A percentile compares a stretch with the other conserved stretches of the same genome.
These are phyloP conservation scores for Wickerhamiella australiensis DNA, from an alignment of 805 yeast genomes.

Conservation along the genomic window DNA sequence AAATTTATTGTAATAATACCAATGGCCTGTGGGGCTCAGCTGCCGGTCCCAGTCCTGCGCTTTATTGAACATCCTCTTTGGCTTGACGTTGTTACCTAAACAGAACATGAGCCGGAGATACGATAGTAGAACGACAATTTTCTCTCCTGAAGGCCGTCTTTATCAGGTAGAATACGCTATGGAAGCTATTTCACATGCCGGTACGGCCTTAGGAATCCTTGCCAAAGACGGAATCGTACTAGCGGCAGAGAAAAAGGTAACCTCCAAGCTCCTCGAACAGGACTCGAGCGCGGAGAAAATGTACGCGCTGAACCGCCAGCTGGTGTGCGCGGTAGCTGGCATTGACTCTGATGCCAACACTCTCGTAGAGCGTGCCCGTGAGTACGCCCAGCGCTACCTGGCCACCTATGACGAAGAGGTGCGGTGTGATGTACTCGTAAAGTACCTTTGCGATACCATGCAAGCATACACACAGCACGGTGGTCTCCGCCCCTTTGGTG, in stretches of 20 bases:
- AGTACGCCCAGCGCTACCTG: slow-evolving; percentile 70
- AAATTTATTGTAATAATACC: not conserved
- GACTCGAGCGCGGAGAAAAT: slow-evolving; percentile 89
- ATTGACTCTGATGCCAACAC: slow-evolving; percentile 95
- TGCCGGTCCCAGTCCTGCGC: not conserved
- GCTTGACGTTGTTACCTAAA: not conserved
- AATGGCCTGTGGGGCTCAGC: slow-evolving; percentile 3
- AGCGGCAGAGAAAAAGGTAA: slow-evolving; percentile 94
- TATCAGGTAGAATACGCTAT: slow-evolving; percentile 95
- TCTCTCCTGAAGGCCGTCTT: slow-evolving; percentile 96
- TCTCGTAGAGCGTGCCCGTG: slow-evolving; percentile 76
- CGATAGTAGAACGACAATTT: slow-evolving; percentile 97
- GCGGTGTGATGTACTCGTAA: slow-evolving; percentile 85
- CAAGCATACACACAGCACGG: slow-evolving; percentile 99
- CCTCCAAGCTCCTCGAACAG: slow-evolving; percentile 83
- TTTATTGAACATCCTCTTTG: not conserved
- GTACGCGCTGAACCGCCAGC: slow-evolving; percentile 61
- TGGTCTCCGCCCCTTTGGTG: slow-evolving; percentile 97
- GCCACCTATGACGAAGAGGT: slow-evolving; percentile 82
- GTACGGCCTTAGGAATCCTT: slow-evolving; percentile 68
- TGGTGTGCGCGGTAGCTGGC: slow-evolving; percentile 91
- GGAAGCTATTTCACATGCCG: slow-evolving; percentile 78
- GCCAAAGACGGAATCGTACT: slow-evolving; percentile 80
- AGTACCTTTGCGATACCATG: slow-evolving; percentile 79
- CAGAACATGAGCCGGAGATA: slow-evolving; percentile 71